A percentile compares a stretch with the other conserved stretches of the same genome.
Conservation (phyloP, 768 basidiomycete genomes). For the Suillus spraguei region DNA sequence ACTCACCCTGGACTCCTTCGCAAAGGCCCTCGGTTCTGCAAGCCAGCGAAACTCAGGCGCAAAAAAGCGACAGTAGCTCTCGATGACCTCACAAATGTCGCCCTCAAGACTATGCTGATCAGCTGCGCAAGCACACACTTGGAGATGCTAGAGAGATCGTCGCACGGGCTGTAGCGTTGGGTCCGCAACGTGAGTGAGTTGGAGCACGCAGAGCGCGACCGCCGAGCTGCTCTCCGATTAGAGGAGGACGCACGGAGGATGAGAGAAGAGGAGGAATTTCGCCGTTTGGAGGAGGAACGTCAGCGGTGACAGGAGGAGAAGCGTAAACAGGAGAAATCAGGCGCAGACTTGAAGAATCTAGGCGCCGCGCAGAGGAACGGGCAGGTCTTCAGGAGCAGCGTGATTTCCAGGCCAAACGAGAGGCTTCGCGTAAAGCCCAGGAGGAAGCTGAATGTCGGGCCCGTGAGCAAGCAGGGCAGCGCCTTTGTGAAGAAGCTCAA, state of each 20-base stretch:
- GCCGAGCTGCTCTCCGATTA: too few species aligned
- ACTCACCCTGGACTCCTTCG: constrained; percentile 9
- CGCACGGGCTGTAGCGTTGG: constrained; percentile 24
- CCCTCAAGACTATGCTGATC: constrained; percentile 18
- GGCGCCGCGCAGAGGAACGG: constrained; percentile 18
- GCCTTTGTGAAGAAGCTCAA: constrained; percentile 15
- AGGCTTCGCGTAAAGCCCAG: constrained; percentile 13
- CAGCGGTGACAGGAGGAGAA: constrained; percentile 20
- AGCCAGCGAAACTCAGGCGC: constrained; percentile 7
- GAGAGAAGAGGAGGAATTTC: constrained; percentile 18
- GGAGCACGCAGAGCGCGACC: constrained; percentile 25
- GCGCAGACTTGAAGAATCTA: constrained; percentile 17
- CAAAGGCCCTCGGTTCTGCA: constrained; percentile 7
- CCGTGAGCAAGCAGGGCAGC: constrained; percentile 17
- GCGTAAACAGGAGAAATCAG: constrained; percentile 7
- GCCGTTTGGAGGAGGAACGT: constrained; percentile 24
- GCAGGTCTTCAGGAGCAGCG: constrained; percentile 24
- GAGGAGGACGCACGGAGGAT: constrained; percentile 16
- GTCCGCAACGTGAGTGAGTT: constrained; percentile 14
- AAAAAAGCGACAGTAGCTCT: constrained; percentile 3
- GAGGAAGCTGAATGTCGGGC: constrained; percentile 24
- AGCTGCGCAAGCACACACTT: constrained; percentile 17
- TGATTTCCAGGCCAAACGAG: constrained; percentile 19
- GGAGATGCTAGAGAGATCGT: constrained; percentile 23
- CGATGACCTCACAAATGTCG: constrained; percentile 9